These are phyloP conservation scores for Sphenostylis stenocarpa DNA, from an alignment of 306 rosid species.

Conservation along the genomic window DNA sequence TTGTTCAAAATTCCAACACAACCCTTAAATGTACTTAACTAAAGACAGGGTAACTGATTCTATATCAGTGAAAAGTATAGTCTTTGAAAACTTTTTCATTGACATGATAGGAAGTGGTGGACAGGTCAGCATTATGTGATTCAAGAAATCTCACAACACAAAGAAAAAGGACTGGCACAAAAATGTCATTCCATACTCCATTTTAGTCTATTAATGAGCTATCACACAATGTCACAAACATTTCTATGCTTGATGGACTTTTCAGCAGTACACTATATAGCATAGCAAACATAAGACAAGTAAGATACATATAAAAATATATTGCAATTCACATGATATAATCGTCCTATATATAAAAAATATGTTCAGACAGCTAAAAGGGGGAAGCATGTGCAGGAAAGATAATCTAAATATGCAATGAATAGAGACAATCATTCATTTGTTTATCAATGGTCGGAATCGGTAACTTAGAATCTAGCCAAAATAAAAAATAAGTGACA, in stretches of 20 bases:
- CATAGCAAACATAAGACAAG: not conserved
- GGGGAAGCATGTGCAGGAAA: conserved; percentile 55
- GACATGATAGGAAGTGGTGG: conserved; percentile 22
- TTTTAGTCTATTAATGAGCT: not conserved
- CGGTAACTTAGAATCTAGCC: conserved; percentile 39
- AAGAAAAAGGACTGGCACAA: not conserved
- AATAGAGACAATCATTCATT: conserved; percentile 49
- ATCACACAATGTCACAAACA: not conserved
- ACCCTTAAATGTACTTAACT: not conserved
- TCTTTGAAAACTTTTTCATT: conserved; percentile 8
- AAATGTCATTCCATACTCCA: not conserved
- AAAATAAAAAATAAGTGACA: conserved; percentile 34
- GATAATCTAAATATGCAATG: conserved; percentile 47
- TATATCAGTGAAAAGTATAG: conserved; percentile 17
- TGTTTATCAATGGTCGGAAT: conserved; percentile 41
- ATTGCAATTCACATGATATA: conserved; percentile 48
- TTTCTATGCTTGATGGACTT: not conserved
- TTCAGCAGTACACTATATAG: not conserved
- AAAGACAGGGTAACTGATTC: conserved; percentile 24
- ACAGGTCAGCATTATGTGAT: conserved; percentile 9
- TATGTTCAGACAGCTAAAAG: conserved; percentile 35
- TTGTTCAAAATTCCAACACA: not conserved
- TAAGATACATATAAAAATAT: not conserved
- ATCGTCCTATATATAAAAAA: conserved; percentile 26
- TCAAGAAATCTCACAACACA: not conserved